phyloP scores from a whole-genome alignment of 2,329 filamentous ascomycete species.

The Trichoderma asperellum region DNA sequence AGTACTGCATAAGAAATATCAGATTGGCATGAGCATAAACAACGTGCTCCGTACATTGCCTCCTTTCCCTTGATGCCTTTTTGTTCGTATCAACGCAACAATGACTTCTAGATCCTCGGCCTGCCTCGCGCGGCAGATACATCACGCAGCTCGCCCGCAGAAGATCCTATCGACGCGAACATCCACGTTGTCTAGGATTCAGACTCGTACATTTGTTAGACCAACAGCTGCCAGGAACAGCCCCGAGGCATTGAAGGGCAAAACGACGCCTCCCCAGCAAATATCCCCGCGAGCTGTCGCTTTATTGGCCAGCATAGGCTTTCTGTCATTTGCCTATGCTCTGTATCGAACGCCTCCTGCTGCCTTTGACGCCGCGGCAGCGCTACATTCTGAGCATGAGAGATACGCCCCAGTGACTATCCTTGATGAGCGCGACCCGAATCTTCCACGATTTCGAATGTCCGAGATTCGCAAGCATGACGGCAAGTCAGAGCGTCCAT shows the following conservation, averaged over 20 bases:
- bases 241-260: not conserved
- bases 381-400: conserved; percentile 11
- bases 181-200: not conserved
- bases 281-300: conserved; percentile 16
- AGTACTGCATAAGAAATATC: not conserved
- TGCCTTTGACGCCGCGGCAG: conserved; percentile 19
- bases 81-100: not conserved
- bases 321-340: conserved; percentile 20
- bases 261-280: not conserved
- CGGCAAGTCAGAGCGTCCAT: conserved; percentile 57
- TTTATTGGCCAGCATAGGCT: conserved; percentile 20
- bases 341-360: conserved; percentile 20
- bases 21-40: conserved; percentile 5
- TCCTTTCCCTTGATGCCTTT: not conserved
- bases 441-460: conserved; percentile 54
- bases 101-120: conserved; percentile 16
- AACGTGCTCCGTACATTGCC: not conserved
- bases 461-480: conserved; percentile 58
- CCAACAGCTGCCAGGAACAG: conserved; percentile 12
- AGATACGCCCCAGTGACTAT: not conserved
- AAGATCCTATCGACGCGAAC: not conserved
- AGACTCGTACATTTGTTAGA: conserved; percentile 14
- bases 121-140: conserved; percentile 19
- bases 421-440: conserved; percentile 40
- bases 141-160: conserved; percentile 4